Evolutionary conservation across 257 asterid species (phyloP).

Genomic region (Lantana camara): DNA sequence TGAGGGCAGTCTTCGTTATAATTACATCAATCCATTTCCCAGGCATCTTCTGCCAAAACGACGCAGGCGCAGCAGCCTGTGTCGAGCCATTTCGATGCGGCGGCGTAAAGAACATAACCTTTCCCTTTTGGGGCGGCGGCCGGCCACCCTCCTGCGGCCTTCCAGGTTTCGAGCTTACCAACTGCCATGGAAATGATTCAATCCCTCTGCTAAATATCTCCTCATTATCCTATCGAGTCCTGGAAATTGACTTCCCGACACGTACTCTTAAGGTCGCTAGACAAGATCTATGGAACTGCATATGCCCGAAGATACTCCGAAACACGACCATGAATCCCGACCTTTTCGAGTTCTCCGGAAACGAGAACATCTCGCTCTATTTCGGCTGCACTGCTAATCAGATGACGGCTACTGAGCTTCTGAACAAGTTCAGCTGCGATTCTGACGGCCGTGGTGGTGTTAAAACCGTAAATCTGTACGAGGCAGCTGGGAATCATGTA

Average conservation of each 20-base stretch:
- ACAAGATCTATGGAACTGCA: conserved; percentile 31
- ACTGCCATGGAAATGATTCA: conserved; percentile 25
- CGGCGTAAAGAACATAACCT: not conserved
- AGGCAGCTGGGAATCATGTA: not conserved
- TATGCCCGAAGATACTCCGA: conserved; percentile 30
- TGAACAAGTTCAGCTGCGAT: conserved; percentile 15
- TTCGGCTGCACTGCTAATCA: conserved; percentile 15
- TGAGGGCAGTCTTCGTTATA: too few relatives aligned
- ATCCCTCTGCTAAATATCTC: conserved; percentile 24
- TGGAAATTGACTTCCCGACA: not conserved
- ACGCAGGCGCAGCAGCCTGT: too few relatives aligned
- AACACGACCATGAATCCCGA: conserved; percentile 31
- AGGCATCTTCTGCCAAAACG: too few relatives aligned
- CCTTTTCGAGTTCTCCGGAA: conserved; percentile 19
- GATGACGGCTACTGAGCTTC: too few relatives aligned
- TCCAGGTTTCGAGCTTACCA: conserved; percentile 49
- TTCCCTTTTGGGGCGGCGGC: conserved; percentile 51
- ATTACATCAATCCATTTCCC: too few relatives aligned
- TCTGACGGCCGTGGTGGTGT: not conserved
- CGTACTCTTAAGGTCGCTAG: conserved; percentile 35
- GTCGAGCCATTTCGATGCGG: conserved; percentile 38
- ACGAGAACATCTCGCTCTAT: conserved; percentile 38
- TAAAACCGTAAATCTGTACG: not conserved
- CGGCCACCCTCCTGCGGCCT: conserved; percentile 42
- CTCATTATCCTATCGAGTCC: conserved; percentile 32